Evolutionary conservation across 495 filamentous ascomycete genomes (phyloP), one percentile per base, ranked within the genome.

Genomic region (Penicillium waksmanii): DNA sequence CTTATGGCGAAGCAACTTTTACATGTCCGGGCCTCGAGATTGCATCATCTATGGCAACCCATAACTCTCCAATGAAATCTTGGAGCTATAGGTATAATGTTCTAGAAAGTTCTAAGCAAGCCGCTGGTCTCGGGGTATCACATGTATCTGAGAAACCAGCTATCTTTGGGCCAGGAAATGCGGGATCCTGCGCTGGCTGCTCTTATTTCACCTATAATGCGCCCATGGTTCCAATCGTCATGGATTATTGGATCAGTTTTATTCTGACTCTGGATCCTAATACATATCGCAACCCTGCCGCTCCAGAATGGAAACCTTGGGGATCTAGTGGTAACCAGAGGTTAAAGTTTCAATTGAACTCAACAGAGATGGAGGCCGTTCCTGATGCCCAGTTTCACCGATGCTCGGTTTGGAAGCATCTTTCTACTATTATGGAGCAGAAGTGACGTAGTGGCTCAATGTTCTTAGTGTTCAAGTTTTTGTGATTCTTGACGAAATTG

Each of bases 81-180:
- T 88, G 82, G 77, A 83, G 79, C 60, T 91, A 90, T 63, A 80
- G 81, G 0, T 89, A 80, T 68, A 86, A 89, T 61, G 86, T 90
- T 9, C 63, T 76, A n/a, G 83, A 87, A 51, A 73, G 11, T 9
- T 31, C 78, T 3, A 56, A 60, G 0, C 72, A 82, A 27, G 66
- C 76, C 0, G 47, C 73, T n/a, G 87, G 88, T 2, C 53, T 82
- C 9, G 88, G 88, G 5, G 86, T 88, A 1, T 82, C 85, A 2
- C 87, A 92, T 62, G 82, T 82, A 0, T 77, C 83, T 1, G 87
- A 90, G 65, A 79, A 57, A 76, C 35, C 70, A n/a, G 85, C 87
- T 1, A 82, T 90, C 8, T 90, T 84, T 70, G 74, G 73, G 0
- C 19, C 60, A 1, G 65, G 62, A 3, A 55, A 65, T 15, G 70